Percentiles rank a stretch among this genome's conserved stretches.
Conservation (phyloP, 306 rosid genomes). For the Chamaecrista fasciculata region DNA sequence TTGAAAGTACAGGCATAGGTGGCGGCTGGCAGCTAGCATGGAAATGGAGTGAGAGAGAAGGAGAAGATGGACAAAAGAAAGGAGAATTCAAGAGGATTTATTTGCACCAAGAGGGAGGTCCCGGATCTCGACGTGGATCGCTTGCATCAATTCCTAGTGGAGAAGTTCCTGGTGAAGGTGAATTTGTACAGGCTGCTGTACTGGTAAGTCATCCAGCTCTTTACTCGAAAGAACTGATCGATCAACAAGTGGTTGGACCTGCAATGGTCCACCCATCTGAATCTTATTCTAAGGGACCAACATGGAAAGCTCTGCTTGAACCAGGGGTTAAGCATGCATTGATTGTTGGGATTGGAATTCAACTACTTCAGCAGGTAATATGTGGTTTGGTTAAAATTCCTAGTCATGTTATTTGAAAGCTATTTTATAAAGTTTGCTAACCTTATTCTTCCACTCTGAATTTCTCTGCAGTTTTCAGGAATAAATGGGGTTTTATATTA, state of each 20-base stretch:
- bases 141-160: slow-evolving; percentile 66
- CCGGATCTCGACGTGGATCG: slow-evolving; percentile 76
- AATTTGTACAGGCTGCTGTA: slow-evolving; percentile 82
- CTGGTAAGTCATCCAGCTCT: slow-evolving; percentile 93
- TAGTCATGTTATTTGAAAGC: slow-evolving; percentile 12
- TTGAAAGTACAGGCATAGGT: slow-evolving; percentile 77
- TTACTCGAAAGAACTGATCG: slow-evolving; percentile 61
- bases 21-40: slow-evolving; percentile 98
- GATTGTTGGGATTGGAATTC: slow-evolving; percentile 59
- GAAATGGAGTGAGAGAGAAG: slow-evolving; percentile 84
- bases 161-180: slow-evolving; percentile 62
- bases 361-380: slow-evolving; percentile 43
- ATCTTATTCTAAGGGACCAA: slow-evolving; percentile 49
- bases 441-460: neutral
- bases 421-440: neutral
- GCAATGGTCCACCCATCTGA: slow-evolving; percentile 65
- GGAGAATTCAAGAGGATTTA: slow-evolving; percentile 83
- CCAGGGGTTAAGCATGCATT: slow-evolving; percentile 62
- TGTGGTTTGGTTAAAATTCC: slow-evolving; percentile 26
- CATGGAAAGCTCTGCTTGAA: slow-evolving; percentile 49
- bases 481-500: slow-evolving; percentile 94
- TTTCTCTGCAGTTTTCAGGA: slow-evolving; percentile 73
- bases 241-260: slow-evolving; percentile 54
- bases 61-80: slow-evolving; percentile 58
- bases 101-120: slow-evolving; percentile 71